Evolutionary conservation across 371 early-diverging fungal species (phyloP).

Genomic region (Mortierella sp.): DNA sequence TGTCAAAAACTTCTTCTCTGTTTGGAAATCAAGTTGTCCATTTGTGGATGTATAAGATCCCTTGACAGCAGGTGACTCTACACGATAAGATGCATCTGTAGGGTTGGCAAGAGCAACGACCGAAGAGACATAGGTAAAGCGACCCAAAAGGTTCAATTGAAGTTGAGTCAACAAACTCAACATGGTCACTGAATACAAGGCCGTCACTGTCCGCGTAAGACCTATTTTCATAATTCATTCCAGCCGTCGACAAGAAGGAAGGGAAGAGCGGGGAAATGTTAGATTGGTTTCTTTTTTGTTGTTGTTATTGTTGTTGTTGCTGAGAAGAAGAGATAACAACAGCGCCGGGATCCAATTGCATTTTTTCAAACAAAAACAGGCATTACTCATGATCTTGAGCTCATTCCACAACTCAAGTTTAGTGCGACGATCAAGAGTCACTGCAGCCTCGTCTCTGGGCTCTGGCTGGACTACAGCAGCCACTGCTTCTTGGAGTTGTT

Average conservation of each 20-base stretch:
- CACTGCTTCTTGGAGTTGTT: conserved; percentile 10
- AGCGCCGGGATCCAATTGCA: conserved; percentile 4
- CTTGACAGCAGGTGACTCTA: conserved; percentile 57
- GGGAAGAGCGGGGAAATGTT: neutral
- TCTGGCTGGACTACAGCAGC: conserved; percentile 15
- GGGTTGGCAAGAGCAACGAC: conserved; percentile 67
- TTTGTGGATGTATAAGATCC: conserved; percentile 44
- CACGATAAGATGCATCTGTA: conserved; percentile 60
- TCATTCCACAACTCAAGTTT: conserved; percentile 90
- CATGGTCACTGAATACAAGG: conserved; percentile 84
- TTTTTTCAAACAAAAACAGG: neutral
- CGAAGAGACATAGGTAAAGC: conserved; percentile 92
- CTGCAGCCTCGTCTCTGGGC: conserved; percentile 35
- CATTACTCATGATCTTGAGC: conserved; percentile 82
- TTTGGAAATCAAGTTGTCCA: conserved; percentile 53
- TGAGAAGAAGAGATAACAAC: neutral
- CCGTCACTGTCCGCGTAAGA: conserved; percentile 83
- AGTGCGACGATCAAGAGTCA: conserved; percentile 57
- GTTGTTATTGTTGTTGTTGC: neutral
- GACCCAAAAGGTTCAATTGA: conserved; percentile 92
- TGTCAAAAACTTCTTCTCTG: conserved; percentile 86
- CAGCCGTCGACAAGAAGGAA: neutral
- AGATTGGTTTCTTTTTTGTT: neutral
- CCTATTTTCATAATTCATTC: conserved; percentile 48
- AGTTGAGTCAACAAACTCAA: conserved; percentile 84